A percentile compares a stretch with the other conserved stretches of the same genome.
Conservation (phyloP, 2,329 filamentous ascomycete genomes). For the Dactylonectria macrodidyma region DNA sequence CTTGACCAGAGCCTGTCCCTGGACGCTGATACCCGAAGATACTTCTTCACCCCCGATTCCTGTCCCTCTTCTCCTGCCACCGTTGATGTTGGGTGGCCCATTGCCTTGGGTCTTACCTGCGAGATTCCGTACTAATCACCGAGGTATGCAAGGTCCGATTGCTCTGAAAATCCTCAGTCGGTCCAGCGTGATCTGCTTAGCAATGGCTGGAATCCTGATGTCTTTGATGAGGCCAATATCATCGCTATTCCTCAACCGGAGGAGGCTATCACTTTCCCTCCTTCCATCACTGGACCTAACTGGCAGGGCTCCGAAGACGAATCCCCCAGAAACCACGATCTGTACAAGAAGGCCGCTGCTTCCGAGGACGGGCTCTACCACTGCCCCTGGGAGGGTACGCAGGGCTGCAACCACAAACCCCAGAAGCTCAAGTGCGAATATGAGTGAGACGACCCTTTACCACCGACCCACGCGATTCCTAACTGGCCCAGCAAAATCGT, state of each 20-base stretch:
- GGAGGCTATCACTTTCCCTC: constrained; percentile 49
- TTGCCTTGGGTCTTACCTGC: constrained; percentile 57
- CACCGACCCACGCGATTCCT: constrained; percentile 36
- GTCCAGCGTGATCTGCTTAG: constrained; percentile 42
- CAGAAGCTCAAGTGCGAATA: constrained; percentile 99
- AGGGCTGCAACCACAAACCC: constrained; percentile 86
- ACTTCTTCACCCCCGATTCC: constrained; percentile 67
- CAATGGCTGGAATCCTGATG: constrained; percentile 50
- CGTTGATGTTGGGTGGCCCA: constrained; percentile 64
- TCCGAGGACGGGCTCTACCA: constrained; percentile 87
- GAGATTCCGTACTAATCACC: constrained; percentile 66
- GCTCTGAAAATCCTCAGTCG: constrained; percentile 14
- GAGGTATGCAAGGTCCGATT: constrained; percentile 61
- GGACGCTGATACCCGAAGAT: constrained; percentile 67
- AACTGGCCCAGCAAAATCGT: constrained; percentile 84
- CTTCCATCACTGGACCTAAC: constrained; percentile 60
- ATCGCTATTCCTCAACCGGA: constrained; percentile 47
- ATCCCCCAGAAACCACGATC: constrained; percentile 74
- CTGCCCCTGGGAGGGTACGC: constrained; percentile 86
- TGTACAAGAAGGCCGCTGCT: constrained; percentile 79
- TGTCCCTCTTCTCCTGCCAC: constrained; percentile 66
- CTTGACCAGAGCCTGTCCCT: constrained; percentile 67
- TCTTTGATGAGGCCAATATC: constrained; percentile 46
- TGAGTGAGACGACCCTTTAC: constrained; percentile 77
- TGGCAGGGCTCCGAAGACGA: constrained; percentile 68